These are phyloP conservation scores for Gossypium anomalum DNA, from an alignment of 345 rosid species.

Conservation along the genomic window DNA sequence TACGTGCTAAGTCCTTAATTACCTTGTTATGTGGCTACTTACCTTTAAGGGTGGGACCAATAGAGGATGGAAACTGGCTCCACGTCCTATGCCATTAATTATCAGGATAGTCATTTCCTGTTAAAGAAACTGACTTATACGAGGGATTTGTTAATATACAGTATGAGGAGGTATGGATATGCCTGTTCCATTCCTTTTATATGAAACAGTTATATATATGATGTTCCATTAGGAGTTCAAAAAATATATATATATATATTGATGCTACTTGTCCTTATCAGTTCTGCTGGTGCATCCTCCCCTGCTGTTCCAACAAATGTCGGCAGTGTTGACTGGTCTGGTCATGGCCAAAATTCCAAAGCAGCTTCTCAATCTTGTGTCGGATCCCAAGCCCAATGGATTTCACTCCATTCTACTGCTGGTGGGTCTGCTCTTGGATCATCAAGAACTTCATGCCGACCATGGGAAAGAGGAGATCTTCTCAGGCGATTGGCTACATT, in stretches of 20 bases:
- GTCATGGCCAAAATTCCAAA: conserved; percentile 61
- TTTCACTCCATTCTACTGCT: conserved; percentile 45
- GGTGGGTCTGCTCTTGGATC: conserved; percentile 54
- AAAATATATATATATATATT: neutral
- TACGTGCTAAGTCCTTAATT: too few relatives aligned
- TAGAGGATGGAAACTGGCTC: neutral
- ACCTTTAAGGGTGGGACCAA: neutral
- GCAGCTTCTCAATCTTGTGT: conserved; percentile 47
- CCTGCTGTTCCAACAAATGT: conserved; percentile 67
- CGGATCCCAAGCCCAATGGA: conserved; percentile 49
- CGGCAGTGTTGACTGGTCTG: conserved; percentile 72
- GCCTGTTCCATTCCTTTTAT: neutral
- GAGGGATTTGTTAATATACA: neutral
- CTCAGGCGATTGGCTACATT: conserved; percentile 93
- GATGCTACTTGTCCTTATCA: conserved; percentile 23
- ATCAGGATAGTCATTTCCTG: neutral
- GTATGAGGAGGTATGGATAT: neutral
- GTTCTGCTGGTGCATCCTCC: conserved; percentile 97
- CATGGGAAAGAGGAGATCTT: conserved; percentile 96
- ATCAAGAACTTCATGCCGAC: conserved; percentile 71
- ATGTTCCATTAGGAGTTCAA: neutral
- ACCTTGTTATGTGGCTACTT: too few relatives aligned
- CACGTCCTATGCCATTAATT: neutral
- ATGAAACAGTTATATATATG: neutral
- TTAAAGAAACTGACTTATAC: neutral